phyloP scores from a whole-genome alignment of 805 yeast genomes.

The Spathaspora gorwiae region DNA sequence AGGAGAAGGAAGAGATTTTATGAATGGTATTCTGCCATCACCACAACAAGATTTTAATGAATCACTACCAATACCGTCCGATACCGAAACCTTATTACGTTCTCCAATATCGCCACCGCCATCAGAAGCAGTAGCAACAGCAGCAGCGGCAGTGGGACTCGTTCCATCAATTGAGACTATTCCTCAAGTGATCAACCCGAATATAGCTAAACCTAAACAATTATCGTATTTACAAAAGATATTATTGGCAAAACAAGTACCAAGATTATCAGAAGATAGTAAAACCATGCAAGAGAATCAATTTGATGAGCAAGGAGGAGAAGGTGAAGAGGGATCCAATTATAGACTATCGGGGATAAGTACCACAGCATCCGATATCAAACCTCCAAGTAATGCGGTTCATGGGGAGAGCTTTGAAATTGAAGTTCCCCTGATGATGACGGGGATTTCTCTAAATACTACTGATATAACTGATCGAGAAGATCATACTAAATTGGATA shows the following conservation, averaged over 20 bases:
- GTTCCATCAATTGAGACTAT: background rate
- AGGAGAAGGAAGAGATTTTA: constrained; percentile 5
- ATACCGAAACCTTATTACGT: constrained; percentile 1
- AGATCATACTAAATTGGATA: too few species aligned
- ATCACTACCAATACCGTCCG: constrained; percentile 26
- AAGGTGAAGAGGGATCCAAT: too few species aligned
- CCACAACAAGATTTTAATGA: constrained; percentile 17
- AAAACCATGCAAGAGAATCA: too few species aligned
- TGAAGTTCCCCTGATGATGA: too few species aligned
- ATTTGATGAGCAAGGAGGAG: background rate
- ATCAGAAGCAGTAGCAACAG: background rate
- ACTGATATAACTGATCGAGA: too few species aligned
- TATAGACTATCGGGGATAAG: too few species aligned
- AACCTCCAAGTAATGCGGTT: too few species aligned
- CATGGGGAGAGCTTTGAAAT: too few species aligned
- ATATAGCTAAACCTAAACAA: constrained; percentile 3
- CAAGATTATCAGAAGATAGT: background rate
- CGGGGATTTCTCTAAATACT: too few species aligned
- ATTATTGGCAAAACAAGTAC: constrained; percentile 12
- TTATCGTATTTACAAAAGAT: constrained; percentile 30
- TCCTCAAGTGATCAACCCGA: background rate
- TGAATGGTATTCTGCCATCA: constrained; percentile 9
- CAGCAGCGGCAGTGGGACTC: background rate
- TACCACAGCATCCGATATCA: too few species aligned
- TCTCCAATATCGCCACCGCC: background rate